Evolutionary conservation across 768 basidiomycete genomes (phyloP).

Genomic region (Piloderma croceum): DNA sequence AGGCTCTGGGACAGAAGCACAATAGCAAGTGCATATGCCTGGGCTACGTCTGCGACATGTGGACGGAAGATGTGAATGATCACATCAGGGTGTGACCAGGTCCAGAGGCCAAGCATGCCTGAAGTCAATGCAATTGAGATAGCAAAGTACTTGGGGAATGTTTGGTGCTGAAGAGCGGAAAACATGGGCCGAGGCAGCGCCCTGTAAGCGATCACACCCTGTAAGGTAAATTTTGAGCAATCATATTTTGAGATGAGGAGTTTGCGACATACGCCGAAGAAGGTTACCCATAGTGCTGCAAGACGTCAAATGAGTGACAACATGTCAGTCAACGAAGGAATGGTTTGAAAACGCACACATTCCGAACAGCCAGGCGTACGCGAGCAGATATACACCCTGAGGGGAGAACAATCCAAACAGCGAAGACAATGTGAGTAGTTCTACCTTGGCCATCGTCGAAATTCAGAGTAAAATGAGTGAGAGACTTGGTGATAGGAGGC

Average conservation of each 20-base stretch:
- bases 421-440: constrained; percentile 32
- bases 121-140: constrained; percentile 51
- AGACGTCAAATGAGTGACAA: not conserved
- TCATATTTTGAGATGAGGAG: not conserved
- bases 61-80: constrained; percentile 42
- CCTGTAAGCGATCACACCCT: not conserved
- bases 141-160: constrained; percentile 71
- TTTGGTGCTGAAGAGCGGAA: constrained; percentile 64
- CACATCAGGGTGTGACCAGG: constrained; percentile 51
- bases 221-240: not conserved
- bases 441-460: constrained; percentile 27
- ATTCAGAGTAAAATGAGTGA: not conserved
- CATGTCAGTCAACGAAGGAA: constrained; percentile 6
- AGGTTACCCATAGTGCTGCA: constrained; percentile 53
- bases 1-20: constrained; percentile 45
- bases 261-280: constrained; percentile 42
- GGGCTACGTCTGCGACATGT: constrained; percentile 53
- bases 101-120: constrained; percentile 53
- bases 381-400: constrained; percentile 43
- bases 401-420: constrained; percentile 29
- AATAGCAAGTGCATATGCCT: constrained; percentile 50
- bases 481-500: too few species aligned
- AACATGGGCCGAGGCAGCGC: constrained; percentile 65
- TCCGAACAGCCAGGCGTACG: constrained; percentile 61
- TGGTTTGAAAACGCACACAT: constrained; percentile 47